Evolutionary conservation across 352 stramenopile genomes (phyloP).

Genomic region (Phytophthora pinifolia): DNA sequence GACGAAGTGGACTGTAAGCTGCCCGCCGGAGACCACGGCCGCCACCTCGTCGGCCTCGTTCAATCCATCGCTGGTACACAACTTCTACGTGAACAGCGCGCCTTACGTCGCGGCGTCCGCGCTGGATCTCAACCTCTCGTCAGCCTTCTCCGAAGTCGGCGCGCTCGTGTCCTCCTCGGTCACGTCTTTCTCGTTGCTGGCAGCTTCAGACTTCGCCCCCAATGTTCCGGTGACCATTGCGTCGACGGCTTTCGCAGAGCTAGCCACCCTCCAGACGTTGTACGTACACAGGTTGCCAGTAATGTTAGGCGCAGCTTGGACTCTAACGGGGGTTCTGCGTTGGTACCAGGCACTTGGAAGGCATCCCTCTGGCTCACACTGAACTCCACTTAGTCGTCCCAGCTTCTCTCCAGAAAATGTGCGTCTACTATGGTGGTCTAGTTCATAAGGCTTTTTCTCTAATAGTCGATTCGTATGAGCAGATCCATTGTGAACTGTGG

Average conservation of each 20-base stretch:
- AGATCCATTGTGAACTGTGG: slow-evolving; percentile 47
- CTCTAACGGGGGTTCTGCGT: slow-evolving; percentile 8
- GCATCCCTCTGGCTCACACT: slow-evolving; percentile 36
- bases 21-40: slow-evolving; percentile 7
- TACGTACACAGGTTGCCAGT: slow-evolving; percentile 24
- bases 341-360: slow-evolving; percentile 37
- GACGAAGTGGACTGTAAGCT: slow-evolving; percentile 37
- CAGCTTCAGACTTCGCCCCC: slow-evolving; percentile 38
- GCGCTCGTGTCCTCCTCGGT: slow-evolving; percentile 39
- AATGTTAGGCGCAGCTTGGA: not conserved
- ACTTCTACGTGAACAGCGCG: slow-evolving; percentile 32
- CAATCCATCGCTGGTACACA: slow-evolving; percentile 31
- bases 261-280: slow-evolving; percentile 44
- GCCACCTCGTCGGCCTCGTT: slow-evolving; percentile 26
- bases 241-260: slow-evolving; percentile 39
- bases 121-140: slow-evolving; percentile 37
- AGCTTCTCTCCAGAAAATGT: slow-evolving; percentile 48
- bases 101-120: slow-evolving; percentile 17
- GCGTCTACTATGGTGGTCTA: not conserved
- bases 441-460: not conserved
- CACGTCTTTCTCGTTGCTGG: slow-evolving; percentile 41
- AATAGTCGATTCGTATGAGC: slow-evolving; percentile 1
- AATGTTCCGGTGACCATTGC: slow-evolving; percentile 34
- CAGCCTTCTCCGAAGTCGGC: slow-evolving; percentile 36
- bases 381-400: slow-evolving; percentile 48